phyloP scores from a whole-genome alignment of 352 stramenopile genomes.

The Phytopythium vexans region DNA sequence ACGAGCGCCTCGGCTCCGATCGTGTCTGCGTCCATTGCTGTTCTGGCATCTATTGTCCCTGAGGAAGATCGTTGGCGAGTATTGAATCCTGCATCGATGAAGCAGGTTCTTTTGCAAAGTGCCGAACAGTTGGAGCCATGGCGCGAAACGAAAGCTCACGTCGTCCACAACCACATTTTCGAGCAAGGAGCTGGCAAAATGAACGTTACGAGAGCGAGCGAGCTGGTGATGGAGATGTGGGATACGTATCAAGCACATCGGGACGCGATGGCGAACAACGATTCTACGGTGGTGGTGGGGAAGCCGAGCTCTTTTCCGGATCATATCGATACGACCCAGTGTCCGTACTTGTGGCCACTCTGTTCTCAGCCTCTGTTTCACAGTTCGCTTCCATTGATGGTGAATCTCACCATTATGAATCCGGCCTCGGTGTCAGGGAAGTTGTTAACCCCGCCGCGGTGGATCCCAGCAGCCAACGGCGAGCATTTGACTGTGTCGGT shows the following conservation, averaged over 20 bases:
- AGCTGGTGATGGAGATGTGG: conserved; percentile 41
- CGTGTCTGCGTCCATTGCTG: conserved; percentile 65
- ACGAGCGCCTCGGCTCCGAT: conserved; percentile 86
- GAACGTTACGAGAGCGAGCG: conserved; percentile 60
- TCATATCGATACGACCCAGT: conserved; percentile 67
- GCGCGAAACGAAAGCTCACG: conserved; percentile 26
- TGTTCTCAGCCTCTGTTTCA: conserved; percentile 80
- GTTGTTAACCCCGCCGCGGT: conserved; percentile 46
- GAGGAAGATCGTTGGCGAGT: conserved; percentile 45
- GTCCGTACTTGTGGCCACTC: conserved; percentile 85
- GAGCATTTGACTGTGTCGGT: conserved; percentile 51
- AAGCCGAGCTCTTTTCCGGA: conserved; percentile 60
- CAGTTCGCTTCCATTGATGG: conserved; percentile 61
- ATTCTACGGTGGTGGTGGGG: conserved; percentile 5
- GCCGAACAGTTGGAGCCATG: conserved; percentile 40
- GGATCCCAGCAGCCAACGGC: conserved; percentile 42
- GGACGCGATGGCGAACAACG: conserved; percentile 10
- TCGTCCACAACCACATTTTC: conserved; percentile 76
- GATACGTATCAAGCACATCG: conserved; percentile 16
- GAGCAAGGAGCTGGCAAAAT: conserved; percentile 80
- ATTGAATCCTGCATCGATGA: conserved; percentile 65
- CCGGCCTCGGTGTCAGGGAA: conserved; percentile 42
- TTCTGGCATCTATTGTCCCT: conserved; percentile 74
- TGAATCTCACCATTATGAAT: conserved; percentile 87
- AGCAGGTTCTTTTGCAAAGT: conserved; percentile 62